phyloP scores from a whole-genome alignment of 202 grass and related monocot genomes.

The Setaria viridis region DNA sequence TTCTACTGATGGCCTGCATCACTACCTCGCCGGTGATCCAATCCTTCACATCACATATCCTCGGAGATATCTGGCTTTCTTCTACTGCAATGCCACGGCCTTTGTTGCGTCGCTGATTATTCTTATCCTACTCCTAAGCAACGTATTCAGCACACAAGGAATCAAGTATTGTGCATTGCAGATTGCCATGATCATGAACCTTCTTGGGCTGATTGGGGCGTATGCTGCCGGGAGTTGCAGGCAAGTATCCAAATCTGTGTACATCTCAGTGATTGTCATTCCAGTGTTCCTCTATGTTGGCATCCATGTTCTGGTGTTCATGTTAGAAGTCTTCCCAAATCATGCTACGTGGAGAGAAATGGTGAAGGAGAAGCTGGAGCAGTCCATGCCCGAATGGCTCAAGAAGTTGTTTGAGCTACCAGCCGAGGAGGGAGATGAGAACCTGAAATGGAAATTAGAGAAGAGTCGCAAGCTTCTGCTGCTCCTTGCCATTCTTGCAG shows the following conservation, averaged over 20 bases:
- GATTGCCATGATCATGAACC: conserved; percentile 48
- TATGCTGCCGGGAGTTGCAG: conserved; percentile 60
- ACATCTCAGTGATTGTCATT: conserved; percentile 42
- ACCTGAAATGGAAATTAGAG: conserved; percentile 24
- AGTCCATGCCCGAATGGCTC: conserved; percentile 8
- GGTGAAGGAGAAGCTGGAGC: conserved; percentile 3
- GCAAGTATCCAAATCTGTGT: conserved; percentile 38
- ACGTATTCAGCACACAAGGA: conserved; percentile 50
- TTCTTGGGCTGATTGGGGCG: conserved; percentile 56
- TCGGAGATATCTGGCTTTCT: conserved; percentile 56
- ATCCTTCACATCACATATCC: conserved; percentile 51
- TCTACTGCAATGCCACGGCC: conserved; percentile 60
- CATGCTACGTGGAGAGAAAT: neutral
- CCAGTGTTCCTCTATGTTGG: conserved; percentile 49
- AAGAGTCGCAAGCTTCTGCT: conserved; percentile 62
- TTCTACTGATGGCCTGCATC: neutral
- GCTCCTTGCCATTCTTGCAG: conserved; percentile 56
- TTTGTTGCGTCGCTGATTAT: conserved; percentile 58
- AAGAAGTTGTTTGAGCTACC: conserved; percentile 35
- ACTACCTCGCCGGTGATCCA: conserved; percentile 50
- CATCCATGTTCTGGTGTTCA: conserved; percentile 50
- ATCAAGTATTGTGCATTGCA: conserved; percentile 58
- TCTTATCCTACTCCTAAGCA: conserved; percentile 60
- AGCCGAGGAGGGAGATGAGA: neutral
- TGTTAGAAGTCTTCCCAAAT: conserved; percentile 34